Evolutionary conservation across 2,329 filamentous ascomycete genomes (phyloP), one percentile per base, ranked within the genome.

Genomic region (Aspergillus eucalypticola): DNA sequence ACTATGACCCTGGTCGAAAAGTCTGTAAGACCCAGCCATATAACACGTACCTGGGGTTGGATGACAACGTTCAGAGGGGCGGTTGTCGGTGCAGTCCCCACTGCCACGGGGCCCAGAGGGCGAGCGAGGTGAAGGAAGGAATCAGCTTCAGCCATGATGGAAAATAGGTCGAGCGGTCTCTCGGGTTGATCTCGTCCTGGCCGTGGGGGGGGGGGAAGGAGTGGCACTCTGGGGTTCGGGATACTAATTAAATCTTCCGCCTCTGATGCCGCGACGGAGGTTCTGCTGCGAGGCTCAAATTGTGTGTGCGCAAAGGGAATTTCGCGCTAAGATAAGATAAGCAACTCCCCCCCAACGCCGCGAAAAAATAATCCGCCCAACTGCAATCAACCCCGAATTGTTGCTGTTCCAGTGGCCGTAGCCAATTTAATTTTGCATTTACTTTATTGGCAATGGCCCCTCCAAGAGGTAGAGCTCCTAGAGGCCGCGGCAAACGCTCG

Each of bases 61-160:
- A 99, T 90, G 76, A 91, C 90, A 76, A 99, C 92, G 78, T 89
- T 90, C 78, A 99, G 87, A 79, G 95, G 95, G 80, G 92, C 90
- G 77, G 92, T 94, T 71, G 89, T 92, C 73, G 89, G 88, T 79
- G 92, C 90, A 74, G 90, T 87, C 76, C 90, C 90, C 71, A 92
- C 83, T 61, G 86, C 83, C 65, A 89, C 88, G 69, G 92, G 92
- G 77, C 92, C 92, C 66, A 98, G 84, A 73, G 95, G 95, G 79
- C 95, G 88, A 75, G 94, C 89, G 69, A 99, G 89, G 79, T 99
- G 95, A 73, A 98, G 88, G 83, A 96, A 98, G 66, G 90, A 90
- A 78, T 94, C 90, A 72, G 86, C 84, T 77, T 88, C 81, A 78
- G 91, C 89, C 92, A 96, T 96, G 80, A 73, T 92, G 85, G 79